Evolutionary conservation across 1,284 basidiomycete species (phyloP), one percentile per base, ranked within the genome.

Genomic region (Meira nashicola): DNA sequence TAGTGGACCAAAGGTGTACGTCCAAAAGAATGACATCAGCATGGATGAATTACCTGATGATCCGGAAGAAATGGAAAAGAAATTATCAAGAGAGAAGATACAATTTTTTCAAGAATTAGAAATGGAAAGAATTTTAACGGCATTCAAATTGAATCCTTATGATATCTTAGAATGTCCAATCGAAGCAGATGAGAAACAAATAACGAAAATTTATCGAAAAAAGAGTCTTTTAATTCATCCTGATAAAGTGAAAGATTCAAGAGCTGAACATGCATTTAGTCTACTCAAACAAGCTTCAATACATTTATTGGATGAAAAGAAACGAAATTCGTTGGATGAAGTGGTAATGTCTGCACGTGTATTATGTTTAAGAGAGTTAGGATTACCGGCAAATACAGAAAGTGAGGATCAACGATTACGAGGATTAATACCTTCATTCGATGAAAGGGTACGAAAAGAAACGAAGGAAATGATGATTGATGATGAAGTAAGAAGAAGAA

Each of bases 121-220:
- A 79, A 82, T 83, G 39, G 78, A 82, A 55, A 78, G 83, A 19
- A 77, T 84, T 23, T 73, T 84, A 44, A 74, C 71, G 38, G 79
- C 82, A 0, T 84, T 84, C 80, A 82, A 82, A 60, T 71, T 83
- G 54, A 84, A 84, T 63, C 83, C 83, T 7, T 84, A 83, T 73
- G 83, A 83, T 58, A 79, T 84, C 28, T 80, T 84, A 43, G 82
- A 83, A 59, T 76, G 83, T 15, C 79, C 81, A 17, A 73, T 80
- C 4, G 73, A 79, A 49, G 80, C 80, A 4, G 79, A 81, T 33
- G 82, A 82, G 47, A 72, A 79, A 51, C 81, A 82, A 39, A 80
- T 84, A 68, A 82, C 82, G 67, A 81, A 81, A 70, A 78, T 80
- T 54, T 84, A 83, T 65, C 79, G 83, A 58, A 82, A 81, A 71